Evolutionary conservation across 2,329 filamentous ascomycete species (phyloP).

Genomic region (Fusarium hostae): DNA sequence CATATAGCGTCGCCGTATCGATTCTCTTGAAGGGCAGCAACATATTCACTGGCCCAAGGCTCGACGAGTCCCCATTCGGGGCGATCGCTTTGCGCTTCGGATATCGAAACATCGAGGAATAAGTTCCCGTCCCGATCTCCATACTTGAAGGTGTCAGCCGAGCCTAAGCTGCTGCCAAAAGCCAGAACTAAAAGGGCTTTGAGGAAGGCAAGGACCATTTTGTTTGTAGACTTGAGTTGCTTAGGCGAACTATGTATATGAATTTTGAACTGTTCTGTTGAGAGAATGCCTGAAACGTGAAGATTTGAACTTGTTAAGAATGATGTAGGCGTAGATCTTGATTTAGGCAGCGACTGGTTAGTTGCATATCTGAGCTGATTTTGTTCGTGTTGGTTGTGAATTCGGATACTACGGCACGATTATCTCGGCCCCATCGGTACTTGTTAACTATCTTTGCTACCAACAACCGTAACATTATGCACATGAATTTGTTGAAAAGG

Average conservation of each 20-base stretch:
- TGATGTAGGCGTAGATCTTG: rapidly evolving
- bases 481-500: too few species aligned
- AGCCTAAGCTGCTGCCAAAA: background rate
- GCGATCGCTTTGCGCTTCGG: background rate
- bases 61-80: background rate
- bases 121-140: background rate
- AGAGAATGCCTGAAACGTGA: background rate
- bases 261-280: rapidly evolving
- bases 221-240: too few species aligned
- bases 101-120: background rate
- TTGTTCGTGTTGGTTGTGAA: background rate
- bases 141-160: background rate
- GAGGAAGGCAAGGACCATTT: background rate
- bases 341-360: background rate
- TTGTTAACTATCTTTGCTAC: background rate
- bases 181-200: background rate
- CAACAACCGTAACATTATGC: background rate
- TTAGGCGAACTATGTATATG: rapidly evolving
- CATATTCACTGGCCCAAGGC: background rate
- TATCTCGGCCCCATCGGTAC: background rate
- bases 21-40: background rate
- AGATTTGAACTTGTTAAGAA: background rate
- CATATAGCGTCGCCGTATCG: background rate
- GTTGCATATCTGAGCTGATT: background rate
- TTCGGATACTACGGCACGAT: background rate